phyloP scores from a whole-genome alignment of 106 monocot species.

The Dioscorea zingiberensis region DNA sequence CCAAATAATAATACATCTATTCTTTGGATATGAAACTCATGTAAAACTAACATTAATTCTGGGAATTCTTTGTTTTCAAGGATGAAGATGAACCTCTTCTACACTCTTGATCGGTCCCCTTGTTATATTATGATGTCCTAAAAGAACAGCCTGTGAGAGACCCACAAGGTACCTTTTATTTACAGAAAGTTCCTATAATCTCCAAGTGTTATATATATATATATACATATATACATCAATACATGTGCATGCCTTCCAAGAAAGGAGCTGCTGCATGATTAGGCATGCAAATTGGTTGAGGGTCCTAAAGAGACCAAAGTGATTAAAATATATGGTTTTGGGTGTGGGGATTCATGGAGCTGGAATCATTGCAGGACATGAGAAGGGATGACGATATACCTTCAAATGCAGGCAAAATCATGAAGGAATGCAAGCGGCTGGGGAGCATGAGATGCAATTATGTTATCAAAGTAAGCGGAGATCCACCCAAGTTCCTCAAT shows the following conservation, averaged over 20 bases:
- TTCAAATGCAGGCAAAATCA: slow-evolving; percentile 8
- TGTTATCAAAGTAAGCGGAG: neutral
- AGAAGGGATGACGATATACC: neutral
- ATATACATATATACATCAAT: too few species aligned
- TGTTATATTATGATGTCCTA: slow-evolving; percentile 2
- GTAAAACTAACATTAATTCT: too few species aligned
- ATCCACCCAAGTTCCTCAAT: too few species aligned
- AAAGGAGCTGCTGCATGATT: neutral
- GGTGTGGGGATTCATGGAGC: neutral
- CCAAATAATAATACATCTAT: too few species aligned
- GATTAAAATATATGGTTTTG: neutral
- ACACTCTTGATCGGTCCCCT: too few species aligned
- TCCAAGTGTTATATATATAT: too few species aligned
- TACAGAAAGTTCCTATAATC: neutral
- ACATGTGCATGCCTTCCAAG: too few species aligned
- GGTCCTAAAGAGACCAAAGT: neutral
- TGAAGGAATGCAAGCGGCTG: neutral
- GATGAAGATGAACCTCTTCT: too few species aligned
- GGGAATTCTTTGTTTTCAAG: too few species aligned
- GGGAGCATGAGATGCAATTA: slow-evolving; percentile 5
- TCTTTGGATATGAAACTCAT: too few species aligned
- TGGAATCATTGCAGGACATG: neutral
- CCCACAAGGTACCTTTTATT: slow-evolving; percentile 3
- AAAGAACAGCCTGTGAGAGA: neutral
- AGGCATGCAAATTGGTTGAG: slow-evolving; percentile 10